Evolutionary conservation across 257 asterid species (phyloP).

Genomic region (Henckelia pumila): DNA sequence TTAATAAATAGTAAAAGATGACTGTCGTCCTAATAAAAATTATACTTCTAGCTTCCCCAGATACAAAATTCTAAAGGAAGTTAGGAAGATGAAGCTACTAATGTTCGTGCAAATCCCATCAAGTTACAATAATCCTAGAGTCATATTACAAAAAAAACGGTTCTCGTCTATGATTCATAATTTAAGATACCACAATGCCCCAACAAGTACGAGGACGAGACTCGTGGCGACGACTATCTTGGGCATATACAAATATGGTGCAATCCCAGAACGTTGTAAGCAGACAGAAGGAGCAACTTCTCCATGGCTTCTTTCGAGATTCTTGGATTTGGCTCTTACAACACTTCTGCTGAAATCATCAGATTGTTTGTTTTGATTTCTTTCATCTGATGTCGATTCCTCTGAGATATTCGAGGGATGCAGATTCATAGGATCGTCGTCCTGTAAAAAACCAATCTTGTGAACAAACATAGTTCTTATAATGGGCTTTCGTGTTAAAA

Average conservation of each 20-base stretch:
- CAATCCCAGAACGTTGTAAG: slow-evolving; percentile 22
- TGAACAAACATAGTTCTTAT: not conserved
- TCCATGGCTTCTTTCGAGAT: slow-evolving; percentile 16
- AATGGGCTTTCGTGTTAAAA: not conserved
- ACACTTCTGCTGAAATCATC: slow-evolving; percentile 18
- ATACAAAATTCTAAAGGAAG: too few relatives aligned
- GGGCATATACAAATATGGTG: slow-evolving; percentile 32
- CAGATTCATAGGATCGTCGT: slow-evolving; percentile 25
- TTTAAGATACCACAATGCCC: slow-evolving; percentile 36
- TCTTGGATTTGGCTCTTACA: slow-evolving; percentile 6
- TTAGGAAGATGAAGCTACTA: too few relatives aligned
- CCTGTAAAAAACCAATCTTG: slow-evolving; percentile 46
- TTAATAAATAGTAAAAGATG: too few relatives aligned
- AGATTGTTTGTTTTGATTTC: slow-evolving; percentile 17
- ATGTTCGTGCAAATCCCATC: not conserved
- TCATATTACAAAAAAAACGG: slow-evolving; percentile 21
- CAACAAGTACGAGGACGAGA: slow-evolving; percentile 36
- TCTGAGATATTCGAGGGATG: slow-evolving; percentile 20
- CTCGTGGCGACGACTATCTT: slow-evolving; percentile 46
- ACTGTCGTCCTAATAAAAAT: too few relatives aligned
- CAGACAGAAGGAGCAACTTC: slow-evolving; percentile 14
- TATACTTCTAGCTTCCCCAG: too few relatives aligned
- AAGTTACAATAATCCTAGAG: too few relatives aligned
- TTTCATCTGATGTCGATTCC: slow-evolving; percentile 25
- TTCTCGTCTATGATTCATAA: slow-evolving; percentile 15